Conservation (phyloP, 345 rosid species). For the Dipteronia sinensis region DNA sequence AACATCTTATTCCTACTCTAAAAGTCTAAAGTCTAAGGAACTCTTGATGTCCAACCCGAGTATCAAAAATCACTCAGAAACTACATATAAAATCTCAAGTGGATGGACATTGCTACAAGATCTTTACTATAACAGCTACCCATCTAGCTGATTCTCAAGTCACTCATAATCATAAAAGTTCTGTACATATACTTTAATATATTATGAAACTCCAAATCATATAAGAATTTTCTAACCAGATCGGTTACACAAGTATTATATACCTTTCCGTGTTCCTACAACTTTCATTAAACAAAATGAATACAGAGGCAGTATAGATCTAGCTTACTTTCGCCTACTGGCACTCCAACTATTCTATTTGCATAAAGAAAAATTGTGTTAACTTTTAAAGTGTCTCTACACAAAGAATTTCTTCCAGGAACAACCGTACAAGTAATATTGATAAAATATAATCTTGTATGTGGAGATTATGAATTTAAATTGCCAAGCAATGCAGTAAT, state of each 20-base stretch:
- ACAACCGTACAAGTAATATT: neutral
- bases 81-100: neutral
- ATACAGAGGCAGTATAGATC: neutral
- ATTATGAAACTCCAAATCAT: neutral
- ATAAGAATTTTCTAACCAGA: neutral
- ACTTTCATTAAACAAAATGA: neutral
- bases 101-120: neutral
- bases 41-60: neutral
- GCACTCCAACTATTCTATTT: neutral
- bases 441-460: neutral
- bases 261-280: neutral
- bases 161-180: neutral
- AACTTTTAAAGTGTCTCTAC: neutral
- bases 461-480: neutral
- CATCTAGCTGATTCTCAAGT: neutral
- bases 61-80: neutral
- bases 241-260: neutral
- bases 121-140: neutral
- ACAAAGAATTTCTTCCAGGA: neutral
- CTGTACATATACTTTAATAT: neutral
- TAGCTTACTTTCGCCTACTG: neutral
- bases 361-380: neutral
- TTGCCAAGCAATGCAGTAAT: neutral
- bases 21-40: neutral
- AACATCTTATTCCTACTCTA: neutral